A percentile compares a stretch with the other conserved stretches of the same genome.
Conservation (phyloP, 768 basidiomycete species). For the Boletellus ananiceps region DNA sequence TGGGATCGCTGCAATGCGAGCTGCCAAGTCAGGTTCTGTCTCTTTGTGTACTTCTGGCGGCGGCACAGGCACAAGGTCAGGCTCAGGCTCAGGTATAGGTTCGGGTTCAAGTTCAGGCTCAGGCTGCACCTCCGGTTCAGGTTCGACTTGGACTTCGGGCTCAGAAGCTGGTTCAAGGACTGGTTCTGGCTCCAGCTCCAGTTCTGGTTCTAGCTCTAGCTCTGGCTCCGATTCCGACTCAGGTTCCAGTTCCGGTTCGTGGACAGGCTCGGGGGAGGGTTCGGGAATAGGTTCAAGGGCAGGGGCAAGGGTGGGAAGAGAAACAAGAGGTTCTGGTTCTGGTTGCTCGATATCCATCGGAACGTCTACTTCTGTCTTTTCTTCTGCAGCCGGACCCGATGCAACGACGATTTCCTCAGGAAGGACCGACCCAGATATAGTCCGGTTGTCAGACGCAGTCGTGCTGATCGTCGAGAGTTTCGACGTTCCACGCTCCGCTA, state of each 20-base stretch:
- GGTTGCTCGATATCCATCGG: conserved; percentile 13
- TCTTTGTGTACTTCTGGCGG: conserved; percentile 4
- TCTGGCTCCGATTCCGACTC: neutral
- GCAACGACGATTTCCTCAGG: conserved; percentile 25
- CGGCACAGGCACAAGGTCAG: neutral
- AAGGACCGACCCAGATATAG: conserved; percentile 24
- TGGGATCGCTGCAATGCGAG: conserved; percentile 26
- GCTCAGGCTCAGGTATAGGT: neutral
- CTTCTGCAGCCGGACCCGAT: conserved; percentile 20
- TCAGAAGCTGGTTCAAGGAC: too few relatives aligned
- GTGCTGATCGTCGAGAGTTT: conserved; percentile 46
- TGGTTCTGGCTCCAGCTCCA: neutral
- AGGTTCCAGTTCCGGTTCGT: neutral
- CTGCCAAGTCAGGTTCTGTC: conserved; percentile 17
- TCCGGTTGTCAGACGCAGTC: conserved; percentile 44
- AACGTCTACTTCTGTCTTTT: conserved; percentile 14
- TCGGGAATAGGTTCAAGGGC: conserved; percentile 3
- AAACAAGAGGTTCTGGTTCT: conserved; percentile 2
- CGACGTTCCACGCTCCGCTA: conserved; percentile 36
- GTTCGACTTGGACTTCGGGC: too few relatives aligned
- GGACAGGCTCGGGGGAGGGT: neutral
- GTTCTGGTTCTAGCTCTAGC: neutral
- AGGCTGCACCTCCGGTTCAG: too few relatives aligned
- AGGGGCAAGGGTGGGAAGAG: neutral
- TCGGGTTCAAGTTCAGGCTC: neutral